Evolutionary conservation across 2,329 filamentous ascomycete species (phyloP), one percentile per base, ranked within the genome.

Genomic region (Alternaria metachromatica): DNA sequence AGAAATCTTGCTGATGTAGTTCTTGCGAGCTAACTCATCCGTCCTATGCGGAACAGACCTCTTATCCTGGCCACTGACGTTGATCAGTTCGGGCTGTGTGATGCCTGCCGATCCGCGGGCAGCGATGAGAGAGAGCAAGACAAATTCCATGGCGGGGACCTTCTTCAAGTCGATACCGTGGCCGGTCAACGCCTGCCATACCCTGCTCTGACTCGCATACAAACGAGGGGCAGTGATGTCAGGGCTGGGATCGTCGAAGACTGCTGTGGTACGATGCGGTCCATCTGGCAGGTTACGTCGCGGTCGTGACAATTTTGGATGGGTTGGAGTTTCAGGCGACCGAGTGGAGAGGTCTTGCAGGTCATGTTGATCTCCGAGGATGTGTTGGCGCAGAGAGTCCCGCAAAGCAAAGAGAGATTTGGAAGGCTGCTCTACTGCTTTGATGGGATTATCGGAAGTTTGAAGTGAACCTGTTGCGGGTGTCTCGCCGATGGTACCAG

Each of bases 41-140:
- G 88, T 90, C 43, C 88, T 82, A 64, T 86, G 83, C 2, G 88
- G 88, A 3, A 90, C 85, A 2, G 88, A 90, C 49, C 88, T 83
- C 72, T 90, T 90, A 74, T 90, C 88, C 76, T 90, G 88, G 6
- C 86, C 86, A 66, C 86, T 88, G 21, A 86, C 70, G 56, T 77
- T 80, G 44, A 83, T 82, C 41, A 90, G 76, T 3, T 87, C 84
- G 3, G 87, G 84, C 72, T 90, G 88, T 3, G 86, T 74, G 48
- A 90, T 86, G 6, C 88, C 88, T 15, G 80, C 75, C 18, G 81
- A 78, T 46, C 87, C 86, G 59, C 80, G 80, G 10, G 84, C 82
- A 7, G 87, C 87, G 65, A 90, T 89, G 55, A 89, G 83, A 10
- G 85, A 87, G 2, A 90, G 78, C 18, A 88, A 78, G 12, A 81